Conservation (phyloP, 1,284 basidiomycete genomes). For the Boletus semigastroideus region DNA sequence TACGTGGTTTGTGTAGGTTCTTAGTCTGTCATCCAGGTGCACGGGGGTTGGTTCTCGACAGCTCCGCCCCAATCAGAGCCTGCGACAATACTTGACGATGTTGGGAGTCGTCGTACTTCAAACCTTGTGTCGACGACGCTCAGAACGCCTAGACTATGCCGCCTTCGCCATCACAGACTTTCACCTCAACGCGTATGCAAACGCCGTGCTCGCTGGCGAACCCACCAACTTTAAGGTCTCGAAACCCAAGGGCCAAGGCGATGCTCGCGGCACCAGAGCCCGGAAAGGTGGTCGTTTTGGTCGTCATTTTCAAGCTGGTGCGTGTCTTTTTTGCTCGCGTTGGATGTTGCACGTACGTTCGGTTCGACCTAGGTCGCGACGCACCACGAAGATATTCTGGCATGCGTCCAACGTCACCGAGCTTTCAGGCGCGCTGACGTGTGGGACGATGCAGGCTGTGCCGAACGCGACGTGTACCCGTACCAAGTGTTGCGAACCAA, state of each 20-base stretch:
- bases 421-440: constrained; percentile 59
- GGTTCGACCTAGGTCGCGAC: constrained; percentile 51
- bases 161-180: constrained; percentile 70
- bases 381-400: constrained; percentile 71
- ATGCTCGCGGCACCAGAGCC: constrained; percentile 49
- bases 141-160: constrained; percentile 51
- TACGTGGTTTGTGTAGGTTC: no score
- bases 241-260: constrained; percentile 28
- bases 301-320: constrained; percentile 85
- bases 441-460: constrained; percentile 56
- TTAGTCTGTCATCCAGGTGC: no score
- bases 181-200: constrained; percentile 88
- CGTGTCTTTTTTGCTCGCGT: constrained; percentile 40
- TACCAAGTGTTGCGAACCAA: constrained; percentile 71
- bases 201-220: constrained; percentile 80
- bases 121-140: background rate
- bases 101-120: no score
- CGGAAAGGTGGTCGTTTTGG: constrained; percentile 81
- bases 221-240: constrained; percentile 37
- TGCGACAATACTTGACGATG: no score
- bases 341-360: background rate
- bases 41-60: no score
- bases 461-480: constrained; percentile 78
- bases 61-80: no score
- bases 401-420: constrained; percentile 67